phyloP scores from a whole-genome alignment of 345 rosid species.

The Pistacia integerrima region DNA sequence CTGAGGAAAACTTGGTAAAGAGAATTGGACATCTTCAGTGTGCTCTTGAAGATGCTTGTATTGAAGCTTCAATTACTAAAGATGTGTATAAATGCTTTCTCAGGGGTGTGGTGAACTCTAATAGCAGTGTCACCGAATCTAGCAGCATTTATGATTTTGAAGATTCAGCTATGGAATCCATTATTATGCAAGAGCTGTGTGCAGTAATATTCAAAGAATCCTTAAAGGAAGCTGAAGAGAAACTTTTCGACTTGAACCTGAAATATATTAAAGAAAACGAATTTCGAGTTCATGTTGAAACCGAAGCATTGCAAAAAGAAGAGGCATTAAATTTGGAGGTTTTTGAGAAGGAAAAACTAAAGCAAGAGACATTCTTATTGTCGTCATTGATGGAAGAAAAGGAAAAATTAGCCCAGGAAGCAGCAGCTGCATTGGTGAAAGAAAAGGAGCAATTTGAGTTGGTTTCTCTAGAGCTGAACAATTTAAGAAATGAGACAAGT shows the following conservation, averaged over 20 bases:
- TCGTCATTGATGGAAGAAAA: constrained; percentile 43
- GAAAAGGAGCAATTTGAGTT: constrained; percentile 42
- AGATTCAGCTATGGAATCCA: constrained; percentile 51
- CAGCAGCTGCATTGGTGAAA: constrained; percentile 39
- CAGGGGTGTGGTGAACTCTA: constrained; percentile 39
- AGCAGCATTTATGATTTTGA: constrained; percentile 37
- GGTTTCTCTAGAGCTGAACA: constrained; percentile 43
- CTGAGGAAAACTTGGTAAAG: constrained; percentile 43
- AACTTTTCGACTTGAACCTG: constrained; percentile 39
- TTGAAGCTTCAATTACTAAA: constrained; percentile 53
- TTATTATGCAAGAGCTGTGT: constrained; percentile 42
- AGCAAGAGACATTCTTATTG: constrained; percentile 38
- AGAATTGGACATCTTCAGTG: constrained; percentile 42
- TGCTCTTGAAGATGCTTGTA: constrained; percentile 47
- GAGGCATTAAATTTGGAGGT: constrained; percentile 35
- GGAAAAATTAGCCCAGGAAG: constrained; percentile 45
- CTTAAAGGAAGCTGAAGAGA: constrained; percentile 63
- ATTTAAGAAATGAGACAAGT: constrained; percentile 38
- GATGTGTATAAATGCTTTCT: constrained; percentile 54
- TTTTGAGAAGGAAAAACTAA: constrained; percentile 53
- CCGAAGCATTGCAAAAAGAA: constrained; percentile 47
- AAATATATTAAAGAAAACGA: constrained; percentile 38
- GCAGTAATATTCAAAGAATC: constrained; percentile 48
- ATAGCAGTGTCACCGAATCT: constrained; percentile 26
- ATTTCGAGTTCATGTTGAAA: constrained; percentile 32